Evolutionary conservation across 768 basidiomycete genomes (phyloP), one percentile per base, ranked within the genome.

Genomic region (Kwoniella sp.): DNA sequence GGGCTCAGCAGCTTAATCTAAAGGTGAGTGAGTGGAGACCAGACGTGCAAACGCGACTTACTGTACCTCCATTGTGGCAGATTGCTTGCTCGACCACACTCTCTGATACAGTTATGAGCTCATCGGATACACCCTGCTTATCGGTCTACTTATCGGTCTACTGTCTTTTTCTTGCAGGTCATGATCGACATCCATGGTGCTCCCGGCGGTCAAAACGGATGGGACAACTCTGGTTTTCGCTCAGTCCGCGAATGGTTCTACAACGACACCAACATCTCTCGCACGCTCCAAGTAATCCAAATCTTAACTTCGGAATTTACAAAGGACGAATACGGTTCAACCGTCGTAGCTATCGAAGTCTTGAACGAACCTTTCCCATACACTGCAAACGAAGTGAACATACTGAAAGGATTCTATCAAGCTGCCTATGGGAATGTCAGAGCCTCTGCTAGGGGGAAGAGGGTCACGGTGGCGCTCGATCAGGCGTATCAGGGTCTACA

Each of bases 121-220:
- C n/a, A n/a, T n/a, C n/a, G n/a, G n/a, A n/a, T n/a, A n/a, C n/a
- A n/a, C n/a, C n/a, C n/a, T n/a, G n/a, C n/a, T n/a, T n/a, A n/a
- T n/a, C n/a, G n/a, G n/a, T n/a, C n/a, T n/a, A n/a, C n/a, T n/a
- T n/a, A n/a, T n/a, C n/a, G n/a, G n/a, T n/a, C n/a, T 27, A 26
- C 26, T 13, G 15, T 33, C 27, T 21, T 17, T 15, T 37, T 5
- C 3, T 26, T 15, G 8, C 19, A 64, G 61, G 68, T 74, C 24
- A 76, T 78, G 68, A 61, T 79, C 13, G 76, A 76, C 55, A 60
- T 79, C 12, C 78, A 79, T 49, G 78, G 78, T 47, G 78, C 75
- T 0, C 78, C 78, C 2, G 71, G 73, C 1, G 53, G 62, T 21
- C 78, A 79, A 46, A 79, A 79, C 49, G 74, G 73, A 22, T 79